Percentiles rank a stretch among this genome's conserved stretches.
Evolutionary conservation across 768 basidiomycete species (phyloP).

Genomic region (Pleurotus sapidus): DNA sequence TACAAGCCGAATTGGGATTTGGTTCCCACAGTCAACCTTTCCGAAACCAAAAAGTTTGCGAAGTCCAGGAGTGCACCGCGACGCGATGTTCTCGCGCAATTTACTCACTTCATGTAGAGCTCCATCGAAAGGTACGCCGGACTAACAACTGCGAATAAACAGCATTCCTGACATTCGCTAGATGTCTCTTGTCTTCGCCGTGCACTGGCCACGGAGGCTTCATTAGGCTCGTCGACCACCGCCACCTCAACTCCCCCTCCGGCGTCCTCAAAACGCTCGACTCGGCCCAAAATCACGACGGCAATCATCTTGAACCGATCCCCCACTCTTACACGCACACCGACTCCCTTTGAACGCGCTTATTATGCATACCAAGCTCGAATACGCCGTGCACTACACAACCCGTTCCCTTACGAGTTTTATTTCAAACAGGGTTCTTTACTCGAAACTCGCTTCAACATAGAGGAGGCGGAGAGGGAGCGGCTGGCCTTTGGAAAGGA

Average conservation of each 20-base stretch:
- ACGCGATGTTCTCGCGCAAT: slow-evolving; percentile 31
- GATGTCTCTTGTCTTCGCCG: slow-evolving; percentile 24
- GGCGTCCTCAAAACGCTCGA: slow-evolving; percentile 23
- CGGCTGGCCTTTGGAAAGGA: slow-evolving; percentile 67
- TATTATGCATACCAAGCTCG: slow-evolving; percentile 84
- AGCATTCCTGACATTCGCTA: slow-evolving; percentile 6
- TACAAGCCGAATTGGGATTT: not conserved
- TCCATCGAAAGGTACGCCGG: slow-evolving; percentile 22
- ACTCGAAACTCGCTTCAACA: slow-evolving; percentile 75
- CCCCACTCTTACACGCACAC: slow-evolving; percentile 70
- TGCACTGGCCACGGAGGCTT: slow-evolving; percentile 41
- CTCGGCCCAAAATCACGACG: slow-evolving; percentile 44
- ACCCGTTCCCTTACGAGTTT: slow-evolving; percentile 86
- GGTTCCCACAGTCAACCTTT: slow-evolving; percentile 2
- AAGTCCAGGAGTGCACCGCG: not conserved
- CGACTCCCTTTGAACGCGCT: slow-evolving; percentile 71
- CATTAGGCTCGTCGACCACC: slow-evolving; percentile 16
- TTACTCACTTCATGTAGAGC: slow-evolving; percentile 27
- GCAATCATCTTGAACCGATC: slow-evolving; percentile 78
- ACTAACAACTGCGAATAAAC: no score
- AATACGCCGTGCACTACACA: slow-evolving; percentile 80
- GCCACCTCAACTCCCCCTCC: slow-evolving; percentile 11
- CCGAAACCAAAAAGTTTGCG: not conserved
- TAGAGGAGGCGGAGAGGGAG: slow-evolving; percentile 75
- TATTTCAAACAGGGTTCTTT: slow-evolving; percentile 93